Conservation (phyloP, 1,139 yeast genomes). For the Yamadazyma sp. region DNA sequence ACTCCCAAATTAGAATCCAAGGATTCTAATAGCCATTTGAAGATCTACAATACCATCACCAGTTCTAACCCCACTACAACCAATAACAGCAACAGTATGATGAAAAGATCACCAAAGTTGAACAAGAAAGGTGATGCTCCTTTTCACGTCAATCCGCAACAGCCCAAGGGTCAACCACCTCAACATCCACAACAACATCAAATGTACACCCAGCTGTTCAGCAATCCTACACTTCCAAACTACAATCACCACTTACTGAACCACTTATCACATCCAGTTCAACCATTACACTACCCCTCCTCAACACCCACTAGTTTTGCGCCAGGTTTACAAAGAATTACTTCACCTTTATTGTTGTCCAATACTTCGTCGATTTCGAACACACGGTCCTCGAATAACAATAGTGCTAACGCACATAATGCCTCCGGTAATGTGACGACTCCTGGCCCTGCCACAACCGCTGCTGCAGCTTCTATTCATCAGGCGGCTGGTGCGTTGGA, state of each 20-base stretch:
- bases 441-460: background rate
- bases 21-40: slow-evolving; percentile 18
- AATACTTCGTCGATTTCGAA: slow-evolving; percentile 44
- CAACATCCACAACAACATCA: slow-evolving; percentile 2
- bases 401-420: slow-evolving; percentile 8
- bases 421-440: too few species aligned
- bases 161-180: background rate
- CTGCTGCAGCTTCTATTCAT: slow-evolving; percentile 25
- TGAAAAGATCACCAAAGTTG: slow-evolving; percentile 34
- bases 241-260: slow-evolving; percentile 16
- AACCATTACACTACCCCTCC: slow-evolving; percentile 64
- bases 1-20: slow-evolving; percentile 48
- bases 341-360: slow-evolving; percentile 60
- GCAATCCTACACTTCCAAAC: slow-evolving; percentile 12
- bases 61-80: slow-evolving; percentile 8
- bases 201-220: slow-evolving; percentile 11
- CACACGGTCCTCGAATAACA: slow-evolving; percentile 24
- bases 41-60: slow-evolving; percentile 6
- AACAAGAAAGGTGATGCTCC: slow-evolving; percentile 20
- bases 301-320: slow-evolving; percentile 74
- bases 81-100: slow-evolving; percentile 3
- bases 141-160: background rate
- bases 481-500: slow-evolving; percentile 66
- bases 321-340: slow-evolving; percentile 60
- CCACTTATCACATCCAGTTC: slow-evolving; percentile 33